Conservation (phyloP, 2,329 filamentous ascomycete genomes). For the Aaosphaeria arxii region DNA sequence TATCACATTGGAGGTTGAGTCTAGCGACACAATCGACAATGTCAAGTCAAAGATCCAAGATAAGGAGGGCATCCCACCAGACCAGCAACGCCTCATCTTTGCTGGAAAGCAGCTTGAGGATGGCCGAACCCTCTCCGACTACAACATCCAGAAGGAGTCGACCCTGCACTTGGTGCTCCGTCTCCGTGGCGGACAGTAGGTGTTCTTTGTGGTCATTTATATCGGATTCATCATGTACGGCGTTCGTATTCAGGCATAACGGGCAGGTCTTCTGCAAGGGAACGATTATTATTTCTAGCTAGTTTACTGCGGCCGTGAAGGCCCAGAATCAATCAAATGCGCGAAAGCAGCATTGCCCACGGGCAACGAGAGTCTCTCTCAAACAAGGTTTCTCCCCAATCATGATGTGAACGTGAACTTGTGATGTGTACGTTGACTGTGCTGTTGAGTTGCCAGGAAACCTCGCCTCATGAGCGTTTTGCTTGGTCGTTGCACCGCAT, state of each 20-base stretch:
- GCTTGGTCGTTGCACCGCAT: too few relatives aligned
- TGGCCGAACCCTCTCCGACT: slow-evolving; percentile 84
- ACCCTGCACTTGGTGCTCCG: slow-evolving; percentile 63
- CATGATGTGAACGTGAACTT: background rate
- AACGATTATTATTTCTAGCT: slow-evolving; percentile 24
- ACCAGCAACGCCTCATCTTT: slow-evolving; percentile 92
- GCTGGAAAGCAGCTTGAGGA: slow-evolving; percentile 93
- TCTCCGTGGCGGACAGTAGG: slow-evolving; percentile 56
- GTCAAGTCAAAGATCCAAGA: slow-evolving; percentile 85
- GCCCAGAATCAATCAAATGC: slow-evolving; percentile 9
- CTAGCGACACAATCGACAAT: slow-evolving; percentile 87
- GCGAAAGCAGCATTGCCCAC: slow-evolving; percentile 27
- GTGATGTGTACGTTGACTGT: too few relatives aligned
- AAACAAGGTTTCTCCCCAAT: background rate
- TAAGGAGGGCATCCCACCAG: slow-evolving; percentile 83
- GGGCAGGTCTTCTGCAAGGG: slow-evolving; percentile 13
- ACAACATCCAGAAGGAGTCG: slow-evolving; percentile 86
- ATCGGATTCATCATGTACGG: slow-evolving; percentile 22
- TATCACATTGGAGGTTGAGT: slow-evolving; percentile 88
- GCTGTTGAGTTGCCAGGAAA: too few relatives aligned
- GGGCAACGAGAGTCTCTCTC: slow-evolving; percentile 24
- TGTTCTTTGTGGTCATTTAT: slow-evolving; percentile 6
- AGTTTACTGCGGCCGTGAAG: slow-evolving; percentile 18
- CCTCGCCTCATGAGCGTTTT: too few relatives aligned
- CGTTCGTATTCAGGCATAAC: slow-evolving; percentile 27